phyloP scores from a whole-genome alignment of 441 rosid genomes.

The Jatropha multifida region DNA sequence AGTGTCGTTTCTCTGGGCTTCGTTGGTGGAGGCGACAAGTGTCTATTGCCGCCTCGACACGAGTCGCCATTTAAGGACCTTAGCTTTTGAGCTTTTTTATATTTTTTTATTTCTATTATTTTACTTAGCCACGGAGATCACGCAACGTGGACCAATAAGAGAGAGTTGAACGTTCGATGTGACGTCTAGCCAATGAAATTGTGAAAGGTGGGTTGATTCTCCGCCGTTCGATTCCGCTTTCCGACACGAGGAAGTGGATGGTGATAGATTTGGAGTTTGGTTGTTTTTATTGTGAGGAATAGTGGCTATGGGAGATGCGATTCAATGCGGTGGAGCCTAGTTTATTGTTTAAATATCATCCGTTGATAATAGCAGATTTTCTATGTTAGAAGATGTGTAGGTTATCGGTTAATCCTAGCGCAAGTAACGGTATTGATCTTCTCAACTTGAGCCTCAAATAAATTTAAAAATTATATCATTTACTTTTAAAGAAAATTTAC shows the following conservation, averaged over 20 bases:
- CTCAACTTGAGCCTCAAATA: too few relatives aligned
- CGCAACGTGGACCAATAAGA: conserved; percentile 57
- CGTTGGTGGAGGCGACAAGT: conserved; percentile 57
- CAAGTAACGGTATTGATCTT: too few relatives aligned
- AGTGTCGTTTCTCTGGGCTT: conserved; percentile 32
- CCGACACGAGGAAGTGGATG: conserved; percentile 27
- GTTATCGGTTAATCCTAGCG: too few relatives aligned
- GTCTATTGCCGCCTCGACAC: conserved; percentile 53
- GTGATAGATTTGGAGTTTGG: conserved; percentile 7
- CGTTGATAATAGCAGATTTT: background rate
- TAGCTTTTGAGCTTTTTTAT: conserved; percentile 25
- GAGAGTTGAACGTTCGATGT: conserved; percentile 27
- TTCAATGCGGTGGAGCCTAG: background rate
- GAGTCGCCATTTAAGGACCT: conserved; percentile 58
- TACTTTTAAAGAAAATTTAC: too few relatives aligned
- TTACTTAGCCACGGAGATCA: conserved; percentile 27
- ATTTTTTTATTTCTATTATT: conserved; percentile 15
- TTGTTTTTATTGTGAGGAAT: background rate
- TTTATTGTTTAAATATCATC: background rate
- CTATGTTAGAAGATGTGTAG: too few relatives aligned
- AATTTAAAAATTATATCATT: too few relatives aligned
- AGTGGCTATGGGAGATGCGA: background rate
- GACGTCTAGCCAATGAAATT: conserved; percentile 28
- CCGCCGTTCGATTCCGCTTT: conserved; percentile 34
- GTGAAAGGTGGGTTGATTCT: conserved; percentile 32